Conservation (phyloP, 2,329 filamentous ascomycete genomes). For the Claviceps sp. region DNA sequence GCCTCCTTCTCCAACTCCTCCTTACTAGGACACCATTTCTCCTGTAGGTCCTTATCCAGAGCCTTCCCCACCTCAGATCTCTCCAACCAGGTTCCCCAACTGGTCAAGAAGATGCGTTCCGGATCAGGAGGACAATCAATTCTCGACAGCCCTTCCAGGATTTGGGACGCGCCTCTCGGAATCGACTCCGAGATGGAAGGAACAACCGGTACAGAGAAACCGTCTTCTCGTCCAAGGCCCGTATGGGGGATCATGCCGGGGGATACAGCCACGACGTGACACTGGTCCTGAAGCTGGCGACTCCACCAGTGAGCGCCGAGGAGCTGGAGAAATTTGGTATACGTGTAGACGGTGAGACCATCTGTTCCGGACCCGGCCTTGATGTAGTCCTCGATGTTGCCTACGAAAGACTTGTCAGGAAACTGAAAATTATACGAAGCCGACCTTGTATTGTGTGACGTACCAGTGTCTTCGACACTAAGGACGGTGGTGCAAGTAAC, state of each 20-base stretch:
- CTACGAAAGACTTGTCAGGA: conserved; percentile 12
- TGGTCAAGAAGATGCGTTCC: conserved; percentile 39
- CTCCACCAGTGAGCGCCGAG: conserved; percentile 43
- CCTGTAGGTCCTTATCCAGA: conserved; percentile 33
- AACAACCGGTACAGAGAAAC: conserved; percentile 15
- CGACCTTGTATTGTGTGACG: conserved; percentile 3
- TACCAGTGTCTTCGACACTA: conserved; percentile 24
- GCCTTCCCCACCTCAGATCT: conserved; percentile 27
- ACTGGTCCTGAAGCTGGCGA: conserved; percentile 29
- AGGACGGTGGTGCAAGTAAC: conserved; percentile 37
- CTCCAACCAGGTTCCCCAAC: conserved; percentile 43
- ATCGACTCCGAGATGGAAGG: conserved; percentile 35
- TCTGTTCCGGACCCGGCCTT: conserved; percentile 24
- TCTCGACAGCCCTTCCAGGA: conserved; percentile 29
- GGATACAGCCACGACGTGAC: conserved; percentile 37
- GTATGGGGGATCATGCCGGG: conserved; percentile 39
- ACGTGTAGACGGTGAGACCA: conserved; percentile 21
- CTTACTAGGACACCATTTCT: conserved; percentile 36
- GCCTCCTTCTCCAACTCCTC: conserved; percentile 35
- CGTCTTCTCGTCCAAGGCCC: conserved; percentile 22
- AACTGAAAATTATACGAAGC: too few species aligned
- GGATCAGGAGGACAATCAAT: conserved; percentile 37
- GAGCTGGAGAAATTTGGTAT: conserved; percentile 37
- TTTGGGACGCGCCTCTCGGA: conserved; percentile 31
- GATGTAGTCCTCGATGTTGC: conserved; percentile 24